These are phyloP conservation scores for Peterozyma xylosa DNA, from an alignment of 805 yeast genomes.

Conservation along the genomic window DNA sequence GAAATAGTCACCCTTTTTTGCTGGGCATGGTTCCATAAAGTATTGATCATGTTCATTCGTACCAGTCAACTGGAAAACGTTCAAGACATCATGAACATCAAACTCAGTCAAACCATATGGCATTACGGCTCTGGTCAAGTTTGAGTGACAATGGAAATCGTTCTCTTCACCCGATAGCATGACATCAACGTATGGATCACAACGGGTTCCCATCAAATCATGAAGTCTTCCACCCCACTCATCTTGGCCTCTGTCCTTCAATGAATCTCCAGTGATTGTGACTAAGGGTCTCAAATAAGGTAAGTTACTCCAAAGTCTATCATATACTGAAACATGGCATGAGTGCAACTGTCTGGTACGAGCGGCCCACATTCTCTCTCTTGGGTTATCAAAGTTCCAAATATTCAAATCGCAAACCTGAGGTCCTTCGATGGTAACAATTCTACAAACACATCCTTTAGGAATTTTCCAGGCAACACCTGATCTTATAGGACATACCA, in stretches of 20 bases:
- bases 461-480: constrained; percentile 61
- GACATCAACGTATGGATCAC: constrained; percentile 64
- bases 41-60: constrained; percentile 58
- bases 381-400: constrained; percentile 54
- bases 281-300: constrained; percentile 61
- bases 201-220: constrained; percentile 60
- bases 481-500: constrained; percentile 43
- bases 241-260: constrained; percentile 46
- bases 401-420: constrained; percentile 66
- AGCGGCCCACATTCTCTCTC: constrained; percentile 65
- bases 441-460: constrained; percentile 48
- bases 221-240: constrained; percentile 63
- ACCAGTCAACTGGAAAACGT: constrained; percentile 66
- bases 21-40: constrained; percentile 66
- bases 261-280: constrained; percentile 56
- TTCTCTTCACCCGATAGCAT: constrained; percentile 56
- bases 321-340: constrained; percentile 54
- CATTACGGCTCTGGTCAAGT: constrained; percentile 49
- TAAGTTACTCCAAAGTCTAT: constrained; percentile 57
- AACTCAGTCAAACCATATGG: constrained; percentile 57
- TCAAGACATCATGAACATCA: constrained; percentile 63
- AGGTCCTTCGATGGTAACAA: constrained; percentile 62
- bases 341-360: constrained; percentile 60
- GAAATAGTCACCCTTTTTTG: constrained; percentile 49
- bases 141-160: constrained; percentile 63